Conservation (phyloP, 139 green algal species). For the Chlamydomonas incerta region DNA sequence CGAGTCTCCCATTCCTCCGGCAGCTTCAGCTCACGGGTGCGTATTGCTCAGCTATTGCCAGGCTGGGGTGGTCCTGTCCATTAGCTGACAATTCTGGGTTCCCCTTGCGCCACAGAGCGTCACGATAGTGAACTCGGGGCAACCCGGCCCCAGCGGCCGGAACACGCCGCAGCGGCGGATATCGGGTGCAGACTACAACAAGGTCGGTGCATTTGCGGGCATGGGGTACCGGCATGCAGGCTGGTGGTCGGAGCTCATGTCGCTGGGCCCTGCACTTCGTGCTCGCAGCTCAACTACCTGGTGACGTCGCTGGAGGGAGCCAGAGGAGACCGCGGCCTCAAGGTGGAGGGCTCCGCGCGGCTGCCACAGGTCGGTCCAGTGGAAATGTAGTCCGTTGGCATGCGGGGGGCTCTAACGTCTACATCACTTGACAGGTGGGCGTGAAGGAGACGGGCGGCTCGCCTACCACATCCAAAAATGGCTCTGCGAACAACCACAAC, state of each 20-base stretch:
- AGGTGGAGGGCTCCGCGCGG: slow-evolving; percentile 37
- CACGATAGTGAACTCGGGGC: background rate
- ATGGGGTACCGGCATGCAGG: background rate
- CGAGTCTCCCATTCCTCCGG: slow-evolving; percentile 39
- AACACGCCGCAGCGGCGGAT: slow-evolving; percentile 22
- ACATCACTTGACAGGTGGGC: background rate
- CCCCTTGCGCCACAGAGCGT: slow-evolving; percentile 18
- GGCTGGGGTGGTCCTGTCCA: background rate
- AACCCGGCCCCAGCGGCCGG: background rate
- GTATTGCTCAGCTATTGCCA: background rate
- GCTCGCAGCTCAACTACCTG: slow-evolving; percentile 33
- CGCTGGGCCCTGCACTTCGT: background rate
- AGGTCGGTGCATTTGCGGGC: background rate
- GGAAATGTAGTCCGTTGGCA: background rate
- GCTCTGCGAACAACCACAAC: slow-evolving; percentile 7
- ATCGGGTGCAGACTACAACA: slow-evolving; percentile 18
- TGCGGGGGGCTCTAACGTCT: background rate
- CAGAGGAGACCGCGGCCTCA: slow-evolving; percentile 16
- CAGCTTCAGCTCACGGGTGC: slow-evolving; percentile 42
- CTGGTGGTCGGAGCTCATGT: no score
- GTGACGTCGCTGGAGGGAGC: slow-evolving; percentile 39
- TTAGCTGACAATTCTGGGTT: background rate
- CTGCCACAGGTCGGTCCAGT: slow-evolving; percentile 26
- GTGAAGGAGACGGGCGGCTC: slow-evolving; percentile 1
- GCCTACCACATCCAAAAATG: slow-evolving; percentile 8